phyloP scores from a whole-genome alignment of 805 yeast genomes.

The Monosporozyma unispora region DNA sequence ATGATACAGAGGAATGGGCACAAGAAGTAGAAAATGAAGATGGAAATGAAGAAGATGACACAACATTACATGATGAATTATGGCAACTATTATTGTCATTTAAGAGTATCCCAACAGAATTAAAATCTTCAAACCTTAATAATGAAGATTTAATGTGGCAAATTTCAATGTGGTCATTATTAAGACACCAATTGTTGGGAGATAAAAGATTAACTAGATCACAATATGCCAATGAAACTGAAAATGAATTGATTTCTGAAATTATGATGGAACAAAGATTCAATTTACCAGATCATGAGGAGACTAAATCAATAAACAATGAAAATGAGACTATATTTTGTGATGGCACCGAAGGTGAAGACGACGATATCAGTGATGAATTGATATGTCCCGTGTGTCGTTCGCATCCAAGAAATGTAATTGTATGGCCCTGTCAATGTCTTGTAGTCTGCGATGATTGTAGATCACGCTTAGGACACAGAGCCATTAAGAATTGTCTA shows the following conservation, averaged over 20 bases:
- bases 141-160: constrained; percentile 17
- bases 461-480: constrained; percentile 58
- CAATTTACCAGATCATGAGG: not conserved
- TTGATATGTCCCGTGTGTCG: constrained; percentile 76
- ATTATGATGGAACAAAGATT: constrained; percentile 10
- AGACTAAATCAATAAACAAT: not conserved
- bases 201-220: constrained; percentile 30
- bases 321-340: constrained; percentile 4
- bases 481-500: constrained; percentile 72
- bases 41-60: not conserved
- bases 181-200: constrained; percentile 14
- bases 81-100: not conserved
- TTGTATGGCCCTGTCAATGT: constrained; percentile 91
- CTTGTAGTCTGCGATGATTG: constrained; percentile 83
- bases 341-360: constrained; percentile 21
- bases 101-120: not conserved
- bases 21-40: not conserved
- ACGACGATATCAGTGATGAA: constrained; percentile 12
- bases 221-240: constrained; percentile 24
- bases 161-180: constrained; percentile 24
- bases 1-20: not conserved
- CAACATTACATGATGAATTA: not conserved
- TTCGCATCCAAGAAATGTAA: constrained; percentile 58
- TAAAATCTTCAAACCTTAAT: not conserved
- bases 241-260: constrained; percentile 25